phyloP scores from a whole-genome alignment of 768 basidiomycete species.

The Tulasnella sp. region DNA sequence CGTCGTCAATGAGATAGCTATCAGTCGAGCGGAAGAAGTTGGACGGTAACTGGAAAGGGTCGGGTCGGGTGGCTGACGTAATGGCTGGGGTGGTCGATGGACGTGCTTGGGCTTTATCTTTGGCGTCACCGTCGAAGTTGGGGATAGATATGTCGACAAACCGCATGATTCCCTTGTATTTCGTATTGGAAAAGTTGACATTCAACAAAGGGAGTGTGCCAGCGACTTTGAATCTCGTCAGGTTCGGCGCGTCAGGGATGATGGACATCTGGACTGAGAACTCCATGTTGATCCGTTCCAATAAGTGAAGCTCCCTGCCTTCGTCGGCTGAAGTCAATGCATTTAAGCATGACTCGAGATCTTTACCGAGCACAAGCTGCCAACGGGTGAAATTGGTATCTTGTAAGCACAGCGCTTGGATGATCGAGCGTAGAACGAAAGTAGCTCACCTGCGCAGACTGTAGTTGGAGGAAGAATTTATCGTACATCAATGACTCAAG shows the following conservation, averaged over 20 bases:
- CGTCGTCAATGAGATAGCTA: slow-evolving; percentile 73
- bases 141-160: slow-evolving; percentile 91
- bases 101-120: slow-evolving; percentile 21
- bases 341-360: slow-evolving; percentile 76
- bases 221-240: slow-evolving; percentile 87
- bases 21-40: slow-evolving; percentile 58
- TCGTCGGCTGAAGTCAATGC: slow-evolving; percentile 65
- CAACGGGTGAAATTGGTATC: not conserved
- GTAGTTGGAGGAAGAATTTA: slow-evolving; percentile 75
- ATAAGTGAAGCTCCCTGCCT: slow-evolving; percentile 67
- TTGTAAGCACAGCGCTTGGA: slow-evolving; percentile 31
- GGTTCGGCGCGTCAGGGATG: slow-evolving; percentile 75
- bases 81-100: slow-evolving; percentile 19
- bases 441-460: slow-evolving; percentile 79
- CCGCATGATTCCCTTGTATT: slow-evolving; percentile 91
- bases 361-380: slow-evolving; percentile 88
- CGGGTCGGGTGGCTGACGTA: slow-evolving; percentile 20
- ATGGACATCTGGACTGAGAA: slow-evolving; percentile 92
- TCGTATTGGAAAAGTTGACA: slow-evolving; percentile 87
- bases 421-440: slow-evolving; percentile 30
- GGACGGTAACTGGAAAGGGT: slow-evolving; percentile 45
- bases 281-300: slow-evolving; percentile 90
- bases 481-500: slow-evolving; percentile 97
- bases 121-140: slow-evolving; percentile 60
- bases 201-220: slow-evolving; percentile 86